Conservation (phyloP, 495 filamentous ascomycete species). For the Tuber umbilicatum region DNA sequence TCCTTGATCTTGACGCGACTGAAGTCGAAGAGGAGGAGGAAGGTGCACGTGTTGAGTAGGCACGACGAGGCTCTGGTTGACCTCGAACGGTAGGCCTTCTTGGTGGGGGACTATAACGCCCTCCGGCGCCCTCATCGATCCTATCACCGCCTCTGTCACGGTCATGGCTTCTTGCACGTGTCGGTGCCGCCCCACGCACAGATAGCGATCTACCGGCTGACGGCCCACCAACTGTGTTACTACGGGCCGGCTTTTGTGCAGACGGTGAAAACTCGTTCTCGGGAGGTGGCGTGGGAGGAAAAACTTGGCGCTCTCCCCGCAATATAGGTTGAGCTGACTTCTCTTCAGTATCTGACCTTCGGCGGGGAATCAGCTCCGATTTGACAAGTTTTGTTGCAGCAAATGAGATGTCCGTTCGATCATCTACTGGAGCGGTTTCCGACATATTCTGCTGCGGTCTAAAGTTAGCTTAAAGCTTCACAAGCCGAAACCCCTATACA, state of each 20-base stretch:
- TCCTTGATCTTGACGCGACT: constrained; percentile 42
- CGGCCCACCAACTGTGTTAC: constrained; percentile 44
- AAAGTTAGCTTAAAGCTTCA: constrained; percentile 13
- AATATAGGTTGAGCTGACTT: constrained; percentile 14
- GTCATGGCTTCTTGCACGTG: constrained; percentile 34
- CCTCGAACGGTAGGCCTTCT: constrained; percentile 35
- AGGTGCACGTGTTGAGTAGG: constrained; percentile 48
- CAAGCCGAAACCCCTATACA: not conserved
- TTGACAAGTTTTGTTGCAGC: constrained; percentile 87
- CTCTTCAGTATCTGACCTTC: constrained; percentile 33
- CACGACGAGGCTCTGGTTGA: constrained; percentile 49
- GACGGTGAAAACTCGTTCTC: constrained; percentile 56
- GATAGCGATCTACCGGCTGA: constrained; percentile 34
- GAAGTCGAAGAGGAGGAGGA: constrained; percentile 33
- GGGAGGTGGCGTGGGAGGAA: constrained; percentile 92
- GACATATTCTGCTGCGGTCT: constrained; percentile 32
- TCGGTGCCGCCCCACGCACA: constrained; percentile 14
- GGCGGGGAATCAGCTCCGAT: constrained; percentile 60
- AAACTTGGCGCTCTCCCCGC: constrained; percentile 63
- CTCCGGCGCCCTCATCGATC: constrained; percentile 26
- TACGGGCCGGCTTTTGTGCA: constrained; percentile 30
- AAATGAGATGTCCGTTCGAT: constrained; percentile 80
- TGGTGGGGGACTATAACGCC: constrained; percentile 16
- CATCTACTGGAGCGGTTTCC: constrained; percentile 52
- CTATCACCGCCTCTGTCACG: constrained; percentile 31